Evolutionary conservation across 441 rosid species (phyloP).

Genomic region (Mallotus repandus): DNA sequence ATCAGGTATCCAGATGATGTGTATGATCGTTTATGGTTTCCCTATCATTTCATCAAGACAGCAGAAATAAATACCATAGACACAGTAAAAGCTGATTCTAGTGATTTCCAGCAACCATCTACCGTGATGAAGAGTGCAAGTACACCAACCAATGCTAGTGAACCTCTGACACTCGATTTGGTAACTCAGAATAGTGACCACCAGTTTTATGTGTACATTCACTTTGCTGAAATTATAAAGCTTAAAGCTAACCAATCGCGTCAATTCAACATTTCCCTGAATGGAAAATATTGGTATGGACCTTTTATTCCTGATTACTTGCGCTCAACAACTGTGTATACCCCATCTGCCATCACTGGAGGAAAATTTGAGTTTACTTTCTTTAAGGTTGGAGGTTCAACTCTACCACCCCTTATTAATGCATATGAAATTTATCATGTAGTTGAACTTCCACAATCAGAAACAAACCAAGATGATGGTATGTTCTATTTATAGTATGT

Average conservation of each 20-base stretch:
- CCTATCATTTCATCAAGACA: no score
- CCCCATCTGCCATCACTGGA: background rate
- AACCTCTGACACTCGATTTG: no score
- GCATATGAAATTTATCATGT: conserved; percentile 39
- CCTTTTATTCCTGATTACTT: conserved; percentile 31
- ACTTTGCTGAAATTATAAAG: no score
- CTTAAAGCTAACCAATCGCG: conserved; percentile 1
- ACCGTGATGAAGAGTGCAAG: no score
- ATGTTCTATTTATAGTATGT: background rate
- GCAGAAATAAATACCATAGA: no score
- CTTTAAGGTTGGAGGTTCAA: conserved; percentile 27
- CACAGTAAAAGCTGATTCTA: no score
- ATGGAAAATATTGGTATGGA: conserved; percentile 28
- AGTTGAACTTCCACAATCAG: conserved; percentile 28
- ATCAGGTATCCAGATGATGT: no score
- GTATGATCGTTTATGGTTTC: no score
- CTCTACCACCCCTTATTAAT: conserved; percentile 43
- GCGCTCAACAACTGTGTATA: conserved; percentile 25
- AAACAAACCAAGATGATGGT: conserved; percentile 42
- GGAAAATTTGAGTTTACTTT: conserved; percentile 12
- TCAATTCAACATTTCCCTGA: conserved; percentile 24
- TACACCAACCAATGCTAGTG: no score
- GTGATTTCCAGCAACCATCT: no score
- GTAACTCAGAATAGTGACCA: no score
- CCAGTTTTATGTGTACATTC: no score